A percentile compares a stretch with the other conserved stretches of the same genome.
Evolutionary conservation across 306 rosid species (phyloP).

Genomic region (Sicyos baderoa): DNA sequence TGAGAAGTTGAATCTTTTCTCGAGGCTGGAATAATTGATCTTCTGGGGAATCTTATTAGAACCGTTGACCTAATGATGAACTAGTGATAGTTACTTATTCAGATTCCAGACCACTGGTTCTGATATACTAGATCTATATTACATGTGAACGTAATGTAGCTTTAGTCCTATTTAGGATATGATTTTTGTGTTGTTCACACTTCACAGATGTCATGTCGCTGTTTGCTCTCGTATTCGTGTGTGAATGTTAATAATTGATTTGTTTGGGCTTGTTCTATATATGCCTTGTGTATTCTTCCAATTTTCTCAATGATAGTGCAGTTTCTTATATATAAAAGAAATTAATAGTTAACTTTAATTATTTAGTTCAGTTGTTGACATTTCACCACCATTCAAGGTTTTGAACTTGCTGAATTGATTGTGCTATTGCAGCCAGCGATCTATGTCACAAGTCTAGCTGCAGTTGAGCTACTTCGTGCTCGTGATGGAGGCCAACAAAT

Average conservation of each 20-base stretch:
- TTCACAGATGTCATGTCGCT: no score
- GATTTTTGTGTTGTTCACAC: no score
- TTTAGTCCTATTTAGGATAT: no score
- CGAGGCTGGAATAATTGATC: not conserved
- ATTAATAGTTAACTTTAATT: no score
- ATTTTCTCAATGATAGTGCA: no score
- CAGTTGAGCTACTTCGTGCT: slow-evolving; percentile 80
- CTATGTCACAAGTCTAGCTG: slow-evolving; percentile 93
- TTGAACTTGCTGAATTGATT: slow-evolving; percentile 6
- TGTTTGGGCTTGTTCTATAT: no score
- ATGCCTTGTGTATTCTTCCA: no score
- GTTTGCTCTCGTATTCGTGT: no score
- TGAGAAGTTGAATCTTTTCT: not conserved
- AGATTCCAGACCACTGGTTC: not conserved
- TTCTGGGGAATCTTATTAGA: not conserved
- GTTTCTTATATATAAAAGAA: no score
- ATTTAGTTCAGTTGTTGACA: no score
- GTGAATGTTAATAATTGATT: no score
- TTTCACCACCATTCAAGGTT: no score
- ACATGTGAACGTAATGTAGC: not conserved
- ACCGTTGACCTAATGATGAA: not conserved
- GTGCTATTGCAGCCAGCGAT: slow-evolving; percentile 78
- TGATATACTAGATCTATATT: not conserved
- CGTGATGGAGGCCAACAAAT: slow-evolving; percentile 87
- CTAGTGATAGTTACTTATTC: not conserved